These are phyloP conservation scores for Rhipidocladum racemiflorum DNA, from an alignment of 176 grass and related monocot genomes.

Conservation along the genomic window DNA sequence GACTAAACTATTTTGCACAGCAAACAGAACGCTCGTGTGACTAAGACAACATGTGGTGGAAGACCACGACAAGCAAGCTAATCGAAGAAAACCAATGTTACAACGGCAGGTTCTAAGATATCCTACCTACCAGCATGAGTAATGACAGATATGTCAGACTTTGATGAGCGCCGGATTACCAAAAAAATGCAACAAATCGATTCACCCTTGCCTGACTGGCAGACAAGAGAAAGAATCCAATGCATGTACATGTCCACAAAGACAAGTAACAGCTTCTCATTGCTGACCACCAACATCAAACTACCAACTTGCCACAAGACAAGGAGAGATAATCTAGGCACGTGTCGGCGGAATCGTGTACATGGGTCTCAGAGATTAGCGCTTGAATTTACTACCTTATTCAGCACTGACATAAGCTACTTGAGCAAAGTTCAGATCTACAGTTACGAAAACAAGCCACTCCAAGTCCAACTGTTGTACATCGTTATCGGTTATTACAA, in stretches of 20 bases:
- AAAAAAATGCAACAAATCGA: constrained; percentile 43
- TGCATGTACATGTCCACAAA: constrained; percentile 23
- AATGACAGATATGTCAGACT: constrained; percentile 29
- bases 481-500: constrained; percentile 23
- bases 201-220: not conserved
- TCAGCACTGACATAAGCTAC: not conserved
- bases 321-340: not conserved
- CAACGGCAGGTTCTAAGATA: constrained; percentile 42
- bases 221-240: constrained; percentile 36
- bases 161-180: not conserved
- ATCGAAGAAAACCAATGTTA: constrained; percentile 25
- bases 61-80: constrained; percentile 14
- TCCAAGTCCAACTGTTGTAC: constrained; percentile 22
- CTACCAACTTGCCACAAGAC: constrained; percentile 24
- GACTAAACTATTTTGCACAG: constrained; percentile 5
- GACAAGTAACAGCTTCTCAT: not conserved
- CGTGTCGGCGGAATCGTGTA: not conserved
- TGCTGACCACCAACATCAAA: constrained; percentile 25
- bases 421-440: constrained; percentile 41
- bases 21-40: constrained; percentile 27
- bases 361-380: not conserved
- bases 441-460: constrained; percentile 19
- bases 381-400: constrained; percentile 13
- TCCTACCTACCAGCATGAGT: constrained; percentile 30
- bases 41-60: constrained; percentile 23